Base-by-base conservation (phyloP, 139 green algal genomes). In the Volvox reticuliferus region DNA sequence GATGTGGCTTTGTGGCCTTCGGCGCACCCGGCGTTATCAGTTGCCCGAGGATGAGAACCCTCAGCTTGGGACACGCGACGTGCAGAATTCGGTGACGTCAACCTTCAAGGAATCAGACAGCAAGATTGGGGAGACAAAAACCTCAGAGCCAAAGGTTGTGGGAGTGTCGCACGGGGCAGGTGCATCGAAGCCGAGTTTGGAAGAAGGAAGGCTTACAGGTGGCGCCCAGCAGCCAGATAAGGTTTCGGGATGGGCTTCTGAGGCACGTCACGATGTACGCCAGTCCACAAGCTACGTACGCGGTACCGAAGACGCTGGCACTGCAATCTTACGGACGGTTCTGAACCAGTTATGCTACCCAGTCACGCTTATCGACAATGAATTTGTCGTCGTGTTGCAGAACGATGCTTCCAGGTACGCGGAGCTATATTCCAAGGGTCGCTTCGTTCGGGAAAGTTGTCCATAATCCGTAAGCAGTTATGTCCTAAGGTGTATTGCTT, bases 271-370 rank as follows among this genome's bases (percentile, higher is more conserved):
- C n/a, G n/a, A n/a, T n/a, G n/a, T n/a, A n/a, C n/a, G n/a, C n/a
- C n/a, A n/a, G n/a, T n/a, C n/a, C n/a, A n/a, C n/a, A n/a, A n/a
- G n/a, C n/a, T n/a, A n/a, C n/a, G n/a, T n/a, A n/a, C n/a, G n/a
- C n/a, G n/a, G n/a, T n/a, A n/a, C n/a, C n/a, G n/a, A n/a, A n/a
- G 68, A 77, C 24, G 73, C 73, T 18, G 73, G 73, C 73, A 24
- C 20, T 6, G 26, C 28, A 17, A 24, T 80, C 16, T 80, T 80
- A 18, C 73, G 73, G 24, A 80, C 73, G 9, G 73, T 80, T 13
- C n/a, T 80, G 73, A 80, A 80, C 73, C 73, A 80, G 20, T 24
- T 80, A 12, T 80, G 73, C 44, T 80, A 80, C 26, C 73, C 73
- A 50, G 73, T 80, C 26, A 80, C 73, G 6, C 30, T 80, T 2